These are phyloP conservation scores for Backusella tuberculispora DNA, from an alignment of 192 early-diverging fungal genomes.

Conservation along the genomic window DNA sequence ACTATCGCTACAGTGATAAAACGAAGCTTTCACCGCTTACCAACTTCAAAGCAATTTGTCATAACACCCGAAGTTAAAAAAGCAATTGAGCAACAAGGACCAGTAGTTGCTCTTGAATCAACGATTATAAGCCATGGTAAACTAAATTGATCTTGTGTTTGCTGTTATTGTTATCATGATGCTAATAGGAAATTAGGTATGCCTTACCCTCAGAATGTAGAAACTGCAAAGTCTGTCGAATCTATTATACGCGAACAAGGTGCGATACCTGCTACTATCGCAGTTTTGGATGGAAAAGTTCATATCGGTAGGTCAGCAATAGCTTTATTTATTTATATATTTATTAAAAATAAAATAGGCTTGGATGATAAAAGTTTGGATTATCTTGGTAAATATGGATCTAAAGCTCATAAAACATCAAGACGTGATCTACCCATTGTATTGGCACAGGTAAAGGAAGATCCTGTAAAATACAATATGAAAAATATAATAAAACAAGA, in stretches of 20 bases:
- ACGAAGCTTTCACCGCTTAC: slow-evolving; percentile 25
- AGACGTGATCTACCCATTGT: slow-evolving; percentile 83
- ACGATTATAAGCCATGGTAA: slow-evolving; percentile 94
- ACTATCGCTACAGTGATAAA: not conserved
- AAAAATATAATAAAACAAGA: not conserved
- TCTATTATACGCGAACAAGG: slow-evolving; percentile 70
- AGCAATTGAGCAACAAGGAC: slow-evolving; percentile 64
- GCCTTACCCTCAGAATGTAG: slow-evolving; percentile 91
- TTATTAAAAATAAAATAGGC: slow-evolving; percentile 35
- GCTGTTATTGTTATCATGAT: not conserved
- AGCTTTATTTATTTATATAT: not conserved
- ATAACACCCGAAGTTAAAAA: slow-evolving; percentile 43
- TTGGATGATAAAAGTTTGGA: slow-evolving; percentile 65
- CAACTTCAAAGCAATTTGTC: slow-evolving; percentile 15
- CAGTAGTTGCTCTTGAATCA: slow-evolving; percentile 91
- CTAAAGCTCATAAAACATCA: slow-evolving; percentile 77
- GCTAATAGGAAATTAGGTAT: slow-evolving; percentile 54
- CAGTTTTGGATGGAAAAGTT: slow-evolving; percentile 83
- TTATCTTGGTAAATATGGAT: slow-evolving; percentile 62
- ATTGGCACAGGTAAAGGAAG: slow-evolving; percentile 57
- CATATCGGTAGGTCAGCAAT: slow-evolving; percentile 61
- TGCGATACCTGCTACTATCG: slow-evolving; percentile 87
- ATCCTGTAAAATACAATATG: not conserved
- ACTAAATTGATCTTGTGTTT: too few species aligned
- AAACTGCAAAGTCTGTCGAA: slow-evolving; percentile 85